Base-by-base conservation (phyloP, 2,329 filamentous ascomycete genomes). In the Trichoderma semiorbis region DNA sequence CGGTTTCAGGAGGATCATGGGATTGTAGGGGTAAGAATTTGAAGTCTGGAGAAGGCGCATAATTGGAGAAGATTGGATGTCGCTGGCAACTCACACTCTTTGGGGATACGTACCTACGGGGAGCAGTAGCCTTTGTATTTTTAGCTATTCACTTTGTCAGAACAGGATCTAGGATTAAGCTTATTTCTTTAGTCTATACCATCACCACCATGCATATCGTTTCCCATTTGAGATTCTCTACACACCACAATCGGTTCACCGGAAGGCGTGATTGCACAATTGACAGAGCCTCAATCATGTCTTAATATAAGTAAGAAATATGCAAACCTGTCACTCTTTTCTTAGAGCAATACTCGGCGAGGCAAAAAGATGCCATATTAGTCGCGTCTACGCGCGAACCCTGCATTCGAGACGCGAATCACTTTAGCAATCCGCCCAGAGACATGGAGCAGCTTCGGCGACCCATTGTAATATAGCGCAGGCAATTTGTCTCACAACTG, bases 1-100 rank as follows among this genome's bases (percentile, higher is more conserved):
- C 0, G 80, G 75, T 0, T 77, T 84, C n/a, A 76, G 82, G 63
- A 78, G 78, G 68, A 71, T 81, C 43, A 78, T 79, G 70, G 79
- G 79, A 7, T 43, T 81, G 70, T 78, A 55, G 73, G 57, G 36
- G 30, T n/a, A 21, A 34, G n/a, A 11, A 14, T 14, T 60, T 60
- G 28, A 21, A 32, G 18, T n/a, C 3, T 18, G 55, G 26, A 30
- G 7, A 18, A 53, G 21, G 21, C 12, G 26, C 24, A 30, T 0
- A 10, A 14, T 57, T 11, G 32, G 10, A 43, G 34, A 39, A 21
- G 16, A 3, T 34, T 30, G 11, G 32, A 14, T n/a, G 21, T 26
- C 24, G 34, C 16, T 58, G 24, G 21, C 18, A 58, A 18, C 50
- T 14, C 30, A 36, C 11, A 10, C 30, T 21, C 30, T 12, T 28